Evolutionary conservation across 139 green algal species (phyloP), one percentile per base, ranked within the genome.

Genomic region (Zygnema cylindricum): DNA sequence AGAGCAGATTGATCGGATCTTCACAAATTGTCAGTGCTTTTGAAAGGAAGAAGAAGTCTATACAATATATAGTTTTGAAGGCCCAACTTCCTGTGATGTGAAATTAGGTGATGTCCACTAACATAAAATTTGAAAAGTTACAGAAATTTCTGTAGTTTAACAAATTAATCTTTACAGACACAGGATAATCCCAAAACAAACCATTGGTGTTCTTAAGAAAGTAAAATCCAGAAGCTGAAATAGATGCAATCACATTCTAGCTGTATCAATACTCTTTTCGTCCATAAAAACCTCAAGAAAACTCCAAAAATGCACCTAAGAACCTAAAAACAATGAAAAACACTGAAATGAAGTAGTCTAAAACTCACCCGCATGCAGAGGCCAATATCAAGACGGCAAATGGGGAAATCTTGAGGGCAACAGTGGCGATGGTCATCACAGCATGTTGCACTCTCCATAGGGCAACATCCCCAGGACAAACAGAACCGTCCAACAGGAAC

Each of bases 401-500:
- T 94, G 1, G 96, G 96, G 78, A 96, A 91, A 63, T 96, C 93
- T 22, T 83, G 7, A 22, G 97, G 97, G 95, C 96, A 99, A 96
- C 96, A 99, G 93, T 99, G 97, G 88, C 94, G 77, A 43, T 98
- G 92, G 93, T 99, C 96, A 2, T 96, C 92, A 90, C 97, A 99
- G 95, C 96, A 98, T 1, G 93, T 95, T n/a, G 96, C 96, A 23
- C 33, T 54, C 2, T 85, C 86, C 77, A 98, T 94, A 33, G 97
- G 97, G 95, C 97, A 99, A 95, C 97, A 99, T 49, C 95, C 97
- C 94, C 95, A 98, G 77, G 93, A 90, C 88, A 95, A 93, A 69
- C 95, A 98, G 78, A 92, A 87, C 89, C 43, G 95, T 94, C 86
- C 96, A 93, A 42, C 94, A 83, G 49, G 89, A 83, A 89, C 94